phyloP scores from a whole-genome alignment of 192 early-diverging fungal species.

The Coemansia sp. region DNA sequence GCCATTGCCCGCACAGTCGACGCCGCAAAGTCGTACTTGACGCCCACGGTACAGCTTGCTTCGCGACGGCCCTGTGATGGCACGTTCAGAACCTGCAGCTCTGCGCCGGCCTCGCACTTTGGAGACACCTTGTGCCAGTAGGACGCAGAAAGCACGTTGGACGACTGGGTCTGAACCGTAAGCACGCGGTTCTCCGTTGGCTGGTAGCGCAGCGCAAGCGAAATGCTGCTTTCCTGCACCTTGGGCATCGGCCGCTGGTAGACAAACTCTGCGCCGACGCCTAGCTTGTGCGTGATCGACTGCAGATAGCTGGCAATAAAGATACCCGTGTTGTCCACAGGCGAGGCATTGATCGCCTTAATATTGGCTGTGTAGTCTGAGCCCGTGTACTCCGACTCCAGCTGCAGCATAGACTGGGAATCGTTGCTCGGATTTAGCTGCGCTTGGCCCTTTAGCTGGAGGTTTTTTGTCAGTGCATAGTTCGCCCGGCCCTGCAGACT shows the following conservation, averaged over 20 bases:
- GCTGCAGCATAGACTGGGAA: constrained; percentile 86
- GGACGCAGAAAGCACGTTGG: constrained; percentile 70
- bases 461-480: constrained; percentile 75
- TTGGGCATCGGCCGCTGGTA: constrained; percentile 82
- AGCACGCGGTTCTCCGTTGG: constrained; percentile 67
- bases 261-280: constrained; percentile 84
- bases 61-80: constrained; percentile 71
- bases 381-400: constrained; percentile 92
- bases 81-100: constrained; percentile 76
- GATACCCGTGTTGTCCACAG: constrained; percentile 86
- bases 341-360: constrained; percentile 96
- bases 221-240: constrained; percentile 73
- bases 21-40: constrained; percentile 94
- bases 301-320: constrained; percentile 88
- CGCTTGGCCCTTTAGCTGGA: constrained; percentile 64
- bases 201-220: constrained; percentile 70
- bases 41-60: constrained; percentile 91
- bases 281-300: constrained; percentile 77
- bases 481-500: constrained; percentile 80
- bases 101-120: constrained; percentile 90
- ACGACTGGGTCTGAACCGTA: constrained; percentile 66
- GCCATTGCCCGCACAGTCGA: constrained; percentile 91
- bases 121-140: constrained; percentile 92
- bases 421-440: constrained; percentile 64
- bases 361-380: constrained; percentile 83